A percentile compares a stretch with the other conserved stretches of the same genome.
phyloP scores from a whole-genome alignment of 371 early-diverging fungal species.

The Phascolomyces articulosus region DNA sequence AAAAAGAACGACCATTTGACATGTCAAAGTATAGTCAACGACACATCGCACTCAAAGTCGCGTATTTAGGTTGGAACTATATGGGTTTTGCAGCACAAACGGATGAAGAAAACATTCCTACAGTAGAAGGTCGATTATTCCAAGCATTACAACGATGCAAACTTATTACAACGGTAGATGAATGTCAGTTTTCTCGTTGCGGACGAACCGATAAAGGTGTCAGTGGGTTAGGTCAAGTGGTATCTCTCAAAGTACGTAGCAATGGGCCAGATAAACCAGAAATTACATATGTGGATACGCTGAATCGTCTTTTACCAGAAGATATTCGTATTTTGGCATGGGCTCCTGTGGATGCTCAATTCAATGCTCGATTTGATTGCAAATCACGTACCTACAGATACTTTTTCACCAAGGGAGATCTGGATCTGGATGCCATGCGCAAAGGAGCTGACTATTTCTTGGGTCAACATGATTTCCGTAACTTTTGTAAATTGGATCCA shows the following conservation, averaged over 20 bases:
- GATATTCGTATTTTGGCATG: slow-evolving; percentile 93
- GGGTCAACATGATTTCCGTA: slow-evolving; percentile 92
- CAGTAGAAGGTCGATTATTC: slow-evolving; percentile 87
- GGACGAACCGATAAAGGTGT: slow-evolving; percentile 98
- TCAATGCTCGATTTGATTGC: slow-evolving; percentile 93
- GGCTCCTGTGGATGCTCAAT: slow-evolving; percentile 78
- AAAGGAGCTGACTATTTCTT: slow-evolving; percentile 69
- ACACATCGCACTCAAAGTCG: slow-evolving; percentile 84
- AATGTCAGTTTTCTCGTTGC: slow-evolving; percentile 79
- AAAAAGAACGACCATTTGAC: slow-evolving; percentile 70
- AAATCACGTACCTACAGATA: slow-evolving; percentile 89
- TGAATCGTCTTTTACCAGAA: slow-evolving; percentile 86
- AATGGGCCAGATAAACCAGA: slow-evolving; percentile 34
- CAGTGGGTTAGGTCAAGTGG: slow-evolving; percentile 89
- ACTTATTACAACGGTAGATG: slow-evolving; percentile 65
- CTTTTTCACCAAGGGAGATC: slow-evolving; percentile 77
- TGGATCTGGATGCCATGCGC: slow-evolving; percentile 75
- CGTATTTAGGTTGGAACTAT: slow-evolving; percentile 94
- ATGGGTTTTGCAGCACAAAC: slow-evolving; percentile 84
- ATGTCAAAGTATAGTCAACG: slow-evolving; percentile 78
- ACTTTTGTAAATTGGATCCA: slow-evolving; percentile 94
- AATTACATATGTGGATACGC: slow-evolving; percentile 78
- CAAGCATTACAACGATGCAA: slow-evolving; percentile 73
- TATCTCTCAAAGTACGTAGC: slow-evolving; percentile 82
- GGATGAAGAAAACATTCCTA: slow-evolving; percentile 55